Conservation (phyloP, 305 asterid genomes). For the Solanum hybrid region DNA sequence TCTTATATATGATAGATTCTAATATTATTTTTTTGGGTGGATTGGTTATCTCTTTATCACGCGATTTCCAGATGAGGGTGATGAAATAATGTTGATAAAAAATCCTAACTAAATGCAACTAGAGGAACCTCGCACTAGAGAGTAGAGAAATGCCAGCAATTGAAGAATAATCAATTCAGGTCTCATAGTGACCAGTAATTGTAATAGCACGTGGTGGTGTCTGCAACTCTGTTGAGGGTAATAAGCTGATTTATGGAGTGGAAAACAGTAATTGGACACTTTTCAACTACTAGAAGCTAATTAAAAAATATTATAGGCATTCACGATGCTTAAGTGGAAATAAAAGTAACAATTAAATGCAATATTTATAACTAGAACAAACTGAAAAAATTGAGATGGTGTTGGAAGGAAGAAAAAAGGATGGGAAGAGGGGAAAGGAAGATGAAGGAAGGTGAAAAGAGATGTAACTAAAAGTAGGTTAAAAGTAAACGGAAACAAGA, state of each 20-base stretch:
- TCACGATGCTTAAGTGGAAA: not conserved
- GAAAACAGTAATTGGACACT: not conserved
- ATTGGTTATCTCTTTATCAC: too few species aligned
- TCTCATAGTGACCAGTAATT: not conserved
- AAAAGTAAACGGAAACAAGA: not conserved
- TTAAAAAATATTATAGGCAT: not conserved
- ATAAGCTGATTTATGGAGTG: not conserved
- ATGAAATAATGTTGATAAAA: conserved; percentile 22
- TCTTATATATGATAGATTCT: too few species aligned
- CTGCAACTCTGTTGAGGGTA: not conserved
- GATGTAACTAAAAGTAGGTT: not conserved
- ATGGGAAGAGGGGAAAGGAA: not conserved
- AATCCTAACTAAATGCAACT: conserved; percentile 72
- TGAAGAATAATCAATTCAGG: not conserved
- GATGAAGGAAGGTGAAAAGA: not conserved
- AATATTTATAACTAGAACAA: not conserved
- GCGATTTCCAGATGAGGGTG: too few species aligned
- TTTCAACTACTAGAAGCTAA: not conserved
- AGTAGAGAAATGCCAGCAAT: conserved; percentile 63
- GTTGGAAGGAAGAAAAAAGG: not conserved
- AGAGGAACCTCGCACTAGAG: conserved; percentile 68
- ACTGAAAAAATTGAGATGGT: not conserved
- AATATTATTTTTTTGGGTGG: too few species aligned
- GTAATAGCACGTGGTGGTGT: not conserved
- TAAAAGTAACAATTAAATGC: not conserved